Percentiles rank a stretch among this genome's conserved stretches.
Conservation (phyloP, 2,329 filamentous ascomycete species). For the Diaporthe amygdali region DNA sequence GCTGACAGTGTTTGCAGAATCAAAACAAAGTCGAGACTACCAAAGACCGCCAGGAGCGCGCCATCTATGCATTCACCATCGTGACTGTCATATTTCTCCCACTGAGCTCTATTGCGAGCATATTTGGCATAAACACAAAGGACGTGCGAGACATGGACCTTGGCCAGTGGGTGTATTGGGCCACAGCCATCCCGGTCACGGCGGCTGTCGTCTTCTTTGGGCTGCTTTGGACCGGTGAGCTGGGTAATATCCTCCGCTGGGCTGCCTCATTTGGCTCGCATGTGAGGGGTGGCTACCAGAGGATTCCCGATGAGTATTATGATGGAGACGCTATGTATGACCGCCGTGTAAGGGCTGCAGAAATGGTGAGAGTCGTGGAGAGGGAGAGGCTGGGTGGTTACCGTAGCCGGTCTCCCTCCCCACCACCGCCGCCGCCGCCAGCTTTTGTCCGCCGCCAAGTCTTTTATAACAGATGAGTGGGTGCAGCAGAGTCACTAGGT, state of each 20-base stretch:
- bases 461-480: background rate
- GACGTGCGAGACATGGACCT: constrained; percentile 39
- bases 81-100: constrained; percentile 56
- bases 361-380: background rate
- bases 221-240: constrained; percentile 49
- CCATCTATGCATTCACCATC: constrained; percentile 55
- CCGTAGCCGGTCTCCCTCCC: background rate
- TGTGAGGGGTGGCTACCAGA: background rate
- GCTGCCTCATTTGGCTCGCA: background rate
- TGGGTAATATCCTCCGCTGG: constrained; percentile 39
- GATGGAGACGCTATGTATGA: background rate
- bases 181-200: constrained; percentile 51
- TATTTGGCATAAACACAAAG: constrained; percentile 59
- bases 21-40: constrained; percentile 37
- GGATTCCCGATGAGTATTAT: background rate
- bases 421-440: background rate
- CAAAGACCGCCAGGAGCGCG: constrained; percentile 49
- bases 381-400: background rate
- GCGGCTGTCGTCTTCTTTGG: constrained; percentile 44
- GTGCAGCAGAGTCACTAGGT: background rate
- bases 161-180: constrained; percentile 56
- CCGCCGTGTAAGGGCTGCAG: background rate
- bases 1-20: constrained; percentile 29
- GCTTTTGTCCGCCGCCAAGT: background rate
- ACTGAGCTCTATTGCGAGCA: constrained; percentile 49